These are phyloP conservation scores for Cajanus cajan DNA, from an alignment of 306 rosid genomes.

Conservation along the genomic window DNA sequence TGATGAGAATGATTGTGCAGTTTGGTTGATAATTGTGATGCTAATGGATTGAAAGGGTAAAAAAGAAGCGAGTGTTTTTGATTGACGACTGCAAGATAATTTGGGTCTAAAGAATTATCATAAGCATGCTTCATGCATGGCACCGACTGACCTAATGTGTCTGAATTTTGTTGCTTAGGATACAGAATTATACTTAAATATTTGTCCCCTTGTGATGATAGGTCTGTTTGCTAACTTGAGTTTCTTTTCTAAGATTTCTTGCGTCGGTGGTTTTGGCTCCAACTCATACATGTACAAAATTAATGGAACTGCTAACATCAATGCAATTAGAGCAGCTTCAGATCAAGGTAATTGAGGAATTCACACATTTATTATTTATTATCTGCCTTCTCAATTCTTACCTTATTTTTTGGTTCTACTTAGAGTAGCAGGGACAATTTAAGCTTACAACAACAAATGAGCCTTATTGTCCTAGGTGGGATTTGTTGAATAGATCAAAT, in stretches of 20 bases:
- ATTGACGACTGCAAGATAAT: constrained; percentile 15
- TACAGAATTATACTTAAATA: neutral
- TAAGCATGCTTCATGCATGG: neutral
- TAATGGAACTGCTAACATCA: constrained; percentile 95
- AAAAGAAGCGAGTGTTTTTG: neutral
- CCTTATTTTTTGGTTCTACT: constrained; percentile 15
- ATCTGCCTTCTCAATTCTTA: constrained; percentile 17
- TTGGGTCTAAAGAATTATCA: neutral
- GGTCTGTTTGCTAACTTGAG: constrained; percentile 36
- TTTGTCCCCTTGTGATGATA: neutral
- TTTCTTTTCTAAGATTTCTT: constrained; percentile 71
- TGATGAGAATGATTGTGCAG: constrained; percentile 1
- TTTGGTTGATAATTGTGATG: constrained; percentile 5
- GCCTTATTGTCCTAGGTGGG: neutral
- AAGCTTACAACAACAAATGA: neutral
- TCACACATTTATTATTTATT: neutral
- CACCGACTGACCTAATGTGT: constrained; percentile 8
- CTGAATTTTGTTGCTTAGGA: constrained; percentile 23
- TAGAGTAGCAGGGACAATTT: neutral
- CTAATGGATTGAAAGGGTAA: neutral
- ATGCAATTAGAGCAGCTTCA: constrained; percentile 90
- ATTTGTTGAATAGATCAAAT: neutral
- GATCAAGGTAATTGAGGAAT: constrained; percentile 63
- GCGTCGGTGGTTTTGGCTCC: constrained; percentile 98
- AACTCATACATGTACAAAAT: constrained; percentile 91